Percentiles rank a stretch among this genome's conserved stretches.
Conservation (phyloP, 116 monocot genomes). For the Phalaenopsis hybrid region DNA sequence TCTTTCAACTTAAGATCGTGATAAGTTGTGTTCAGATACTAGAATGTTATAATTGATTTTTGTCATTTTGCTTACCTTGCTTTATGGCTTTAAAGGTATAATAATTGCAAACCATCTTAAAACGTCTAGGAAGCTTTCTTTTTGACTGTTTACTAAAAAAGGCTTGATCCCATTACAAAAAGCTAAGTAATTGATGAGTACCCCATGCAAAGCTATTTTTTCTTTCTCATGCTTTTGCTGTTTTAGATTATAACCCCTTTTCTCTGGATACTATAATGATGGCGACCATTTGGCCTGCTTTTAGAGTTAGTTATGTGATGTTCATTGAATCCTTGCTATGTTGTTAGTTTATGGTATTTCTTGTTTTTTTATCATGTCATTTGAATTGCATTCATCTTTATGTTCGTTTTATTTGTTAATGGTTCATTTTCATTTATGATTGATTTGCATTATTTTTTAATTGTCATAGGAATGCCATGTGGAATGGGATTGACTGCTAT, state of each 20-base stretch:
- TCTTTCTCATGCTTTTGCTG: too few relatives aligned
- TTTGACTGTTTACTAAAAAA: background rate
- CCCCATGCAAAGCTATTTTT: too few relatives aligned
- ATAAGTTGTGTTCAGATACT: background rate
- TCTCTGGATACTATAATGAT: background rate
- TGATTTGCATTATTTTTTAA: background rate
- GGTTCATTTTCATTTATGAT: background rate
- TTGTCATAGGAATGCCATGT: background rate
- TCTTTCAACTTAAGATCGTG: background rate
- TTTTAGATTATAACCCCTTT: background rate
- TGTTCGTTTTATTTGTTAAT: background rate
- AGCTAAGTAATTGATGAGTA: background rate
- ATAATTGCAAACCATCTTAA: background rate
- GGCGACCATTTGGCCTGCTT: background rate
- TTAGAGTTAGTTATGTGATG: background rate
- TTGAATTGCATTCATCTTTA: background rate
- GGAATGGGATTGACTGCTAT: background rate
- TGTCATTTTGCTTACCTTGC: background rate
- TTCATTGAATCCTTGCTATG: background rate
- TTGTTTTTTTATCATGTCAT: background rate
- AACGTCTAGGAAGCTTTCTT: background rate
- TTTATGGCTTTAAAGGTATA: background rate
- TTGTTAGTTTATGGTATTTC: background rate
- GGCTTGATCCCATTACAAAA: background rate
- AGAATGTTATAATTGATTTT: background rate